Percentiles rank a stretch among this genome's conserved stretches.
These are phyloP conservation scores for Lathyrus sativus DNA, from an alignment of 306 rosid genomes.

Conservation along the genomic window DNA sequence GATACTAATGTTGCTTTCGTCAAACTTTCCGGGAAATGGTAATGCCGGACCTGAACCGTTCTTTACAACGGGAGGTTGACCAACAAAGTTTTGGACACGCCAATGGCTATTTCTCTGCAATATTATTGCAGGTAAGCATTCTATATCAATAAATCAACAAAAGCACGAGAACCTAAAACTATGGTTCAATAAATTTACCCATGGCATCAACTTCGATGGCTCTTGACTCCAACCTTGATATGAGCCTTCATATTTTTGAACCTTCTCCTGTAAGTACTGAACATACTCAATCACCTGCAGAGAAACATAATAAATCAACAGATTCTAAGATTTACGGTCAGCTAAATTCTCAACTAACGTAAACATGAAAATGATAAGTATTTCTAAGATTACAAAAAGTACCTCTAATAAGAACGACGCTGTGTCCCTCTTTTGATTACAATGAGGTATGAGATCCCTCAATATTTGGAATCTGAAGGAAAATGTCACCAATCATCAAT, in stretches of 20 bases:
- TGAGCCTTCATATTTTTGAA: constrained; percentile 83
- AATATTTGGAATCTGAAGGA: constrained; percentile 88
- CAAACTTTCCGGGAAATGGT: constrained; percentile 76
- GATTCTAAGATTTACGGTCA: constrained; percentile 4
- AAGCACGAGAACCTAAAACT: constrained; percentile 20
- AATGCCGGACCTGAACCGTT: constrained; percentile 66
- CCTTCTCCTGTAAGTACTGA: constrained; percentile 85
- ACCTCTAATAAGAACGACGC: constrained; percentile 97
- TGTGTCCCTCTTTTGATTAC: constrained; percentile 96
- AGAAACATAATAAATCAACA: constrained; percentile 25
- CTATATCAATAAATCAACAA: constrained; percentile 8
- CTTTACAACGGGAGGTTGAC: constrained; percentile 66
- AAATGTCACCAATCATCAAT: constrained; percentile 38
- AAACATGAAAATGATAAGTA: background rate
- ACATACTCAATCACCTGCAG: constrained; percentile 93
- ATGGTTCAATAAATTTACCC: constrained; percentile 58
- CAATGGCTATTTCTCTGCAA: constrained; percentile 96
- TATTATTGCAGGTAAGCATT: constrained; percentile 37
- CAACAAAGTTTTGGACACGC: constrained; percentile 79
- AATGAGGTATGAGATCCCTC: constrained; percentile 96
- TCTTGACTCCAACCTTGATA: constrained; percentile 90
- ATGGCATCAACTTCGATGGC: constrained; percentile 90
- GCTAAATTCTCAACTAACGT: constrained; percentile 21
- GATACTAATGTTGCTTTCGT: constrained; percentile 66
- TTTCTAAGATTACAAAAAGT: constrained; percentile 26